Percentiles rank a stretch among this genome's conserved stretches.
These are phyloP conservation scores for Ophryocystis elektroscirrha DNA, from an alignment of 169 alveolate species.

Conservation along the genomic window DNA sequence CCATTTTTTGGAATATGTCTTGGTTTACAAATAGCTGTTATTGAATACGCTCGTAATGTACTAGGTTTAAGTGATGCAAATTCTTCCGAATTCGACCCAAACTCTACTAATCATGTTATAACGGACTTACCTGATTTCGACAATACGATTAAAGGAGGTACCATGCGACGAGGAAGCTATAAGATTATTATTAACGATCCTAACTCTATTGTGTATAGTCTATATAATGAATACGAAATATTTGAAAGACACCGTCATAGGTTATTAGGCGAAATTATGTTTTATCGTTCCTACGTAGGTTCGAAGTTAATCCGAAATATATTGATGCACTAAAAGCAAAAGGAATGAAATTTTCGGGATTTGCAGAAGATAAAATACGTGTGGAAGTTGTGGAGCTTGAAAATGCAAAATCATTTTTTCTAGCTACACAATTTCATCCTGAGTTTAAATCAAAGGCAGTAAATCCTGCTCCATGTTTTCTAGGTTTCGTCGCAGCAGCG, in stretches of 20 bases:
- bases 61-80: slow-evolving; percentile 30
- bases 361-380: slow-evolving; percentile 53
- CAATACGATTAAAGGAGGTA: slow-evolving; percentile 29
- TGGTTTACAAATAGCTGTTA: slow-evolving; percentile 75
- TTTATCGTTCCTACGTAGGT: slow-evolving; percentile 17
- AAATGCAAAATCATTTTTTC: slow-evolving; percentile 68
- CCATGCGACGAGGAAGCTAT: slow-evolving; percentile 72
- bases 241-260: slow-evolving; percentile 81
- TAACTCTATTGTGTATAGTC: slow-evolving; percentile 54
- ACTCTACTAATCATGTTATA: slow-evolving; percentile 21
- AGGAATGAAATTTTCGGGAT: slow-evolving; percentile 68
- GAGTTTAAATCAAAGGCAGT: slow-evolving; percentile 54
- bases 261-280: slow-evolving; percentile 26
- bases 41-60: slow-evolving; percentile 17
- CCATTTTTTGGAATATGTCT: slow-evolving; percentile 76
- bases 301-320: slow-evolving; percentile 15
- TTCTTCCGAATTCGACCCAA: slow-evolving; percentile 30
- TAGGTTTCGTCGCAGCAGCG: slow-evolving; percentile 28
- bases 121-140: slow-evolving; percentile 37
- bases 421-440: slow-evolving; percentile 81
- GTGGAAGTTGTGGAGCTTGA: slow-evolving; percentile 47
- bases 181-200: slow-evolving; percentile 11
- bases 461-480: slow-evolving; percentile 16
- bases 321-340: slow-evolving; percentile 29
- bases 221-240: slow-evolving; percentile 51